phyloP scores from a whole-genome alignment of 2,329 filamentous ascomycete genomes.

The Monilinia fructicola region DNA sequence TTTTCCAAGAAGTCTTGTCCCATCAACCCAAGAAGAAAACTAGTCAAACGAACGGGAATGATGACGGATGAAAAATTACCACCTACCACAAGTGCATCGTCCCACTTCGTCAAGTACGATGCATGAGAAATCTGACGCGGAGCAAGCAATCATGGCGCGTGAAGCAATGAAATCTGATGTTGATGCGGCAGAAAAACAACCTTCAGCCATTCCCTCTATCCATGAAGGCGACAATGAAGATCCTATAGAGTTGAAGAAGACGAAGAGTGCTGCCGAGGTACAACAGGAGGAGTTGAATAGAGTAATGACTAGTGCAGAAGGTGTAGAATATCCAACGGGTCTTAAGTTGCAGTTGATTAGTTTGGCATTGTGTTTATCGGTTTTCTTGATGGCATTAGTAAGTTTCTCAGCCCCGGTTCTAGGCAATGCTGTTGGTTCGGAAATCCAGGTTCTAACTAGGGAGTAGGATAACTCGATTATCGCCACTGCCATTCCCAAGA shows the following conservation, averaged over 20 bases:
- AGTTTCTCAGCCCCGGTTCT: neutral
- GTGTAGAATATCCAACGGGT: conserved; percentile 38
- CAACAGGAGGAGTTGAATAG: conserved; percentile 29
- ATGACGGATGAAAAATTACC: conserved; percentile 15
- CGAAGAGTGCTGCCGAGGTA: conserved; percentile 24
- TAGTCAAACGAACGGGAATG: neutral
- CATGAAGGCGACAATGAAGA: conserved; percentile 1
- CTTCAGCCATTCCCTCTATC: neutral
- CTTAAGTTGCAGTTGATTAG: conserved; percentile 36
- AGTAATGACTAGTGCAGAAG: conserved; percentile 37
- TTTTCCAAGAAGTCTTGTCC: neutral
- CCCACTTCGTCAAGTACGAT: conserved; percentile 6
- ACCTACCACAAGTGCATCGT: conserved; percentile 12
- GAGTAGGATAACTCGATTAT: conserved; percentile 21
- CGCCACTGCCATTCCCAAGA: conserved; percentile 56
- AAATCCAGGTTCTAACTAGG: neutral
- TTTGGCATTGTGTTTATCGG: conserved; percentile 37
- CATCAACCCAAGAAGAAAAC: neutral
- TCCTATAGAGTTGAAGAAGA: conserved; percentile 15
- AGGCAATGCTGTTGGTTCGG: no score
- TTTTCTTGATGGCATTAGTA: conserved; percentile 37
- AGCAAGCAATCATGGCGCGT: neutral
- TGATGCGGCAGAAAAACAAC: neutral
- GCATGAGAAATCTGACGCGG: neutral
- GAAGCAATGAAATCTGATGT: conserved; percentile 2